These are phyloP conservation scores for Candida berthetii DNA, from an alignment of 805 yeast genomes.

Conservation along the genomic window DNA sequence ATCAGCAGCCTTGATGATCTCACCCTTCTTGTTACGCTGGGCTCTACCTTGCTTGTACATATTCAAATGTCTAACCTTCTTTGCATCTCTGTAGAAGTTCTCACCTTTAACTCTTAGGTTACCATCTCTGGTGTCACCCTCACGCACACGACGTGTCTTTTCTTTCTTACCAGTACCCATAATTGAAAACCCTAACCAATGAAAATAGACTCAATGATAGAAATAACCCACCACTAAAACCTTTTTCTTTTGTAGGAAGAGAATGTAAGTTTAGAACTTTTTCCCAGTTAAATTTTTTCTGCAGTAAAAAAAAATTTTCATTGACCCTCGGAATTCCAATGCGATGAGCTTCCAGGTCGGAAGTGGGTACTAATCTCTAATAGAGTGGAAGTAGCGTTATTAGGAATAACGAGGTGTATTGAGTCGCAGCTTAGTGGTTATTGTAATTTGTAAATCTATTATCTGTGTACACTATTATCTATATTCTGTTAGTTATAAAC, in stretches of 20 bases:
- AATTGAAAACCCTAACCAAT: not conserved
- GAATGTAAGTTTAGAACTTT: not conserved
- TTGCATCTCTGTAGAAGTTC: slow-evolving; percentile 92
- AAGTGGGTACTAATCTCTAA: no score
- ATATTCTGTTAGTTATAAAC: no score
- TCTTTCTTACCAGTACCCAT: slow-evolving; percentile 97
- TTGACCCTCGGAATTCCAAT: not conserved
- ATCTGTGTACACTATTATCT: no score
- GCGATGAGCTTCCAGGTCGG: not conserved
- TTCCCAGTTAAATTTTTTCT: no score
- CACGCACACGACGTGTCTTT: slow-evolving; percentile 77
- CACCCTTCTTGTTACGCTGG: slow-evolving; percentile 81
- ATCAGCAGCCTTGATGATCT: slow-evolving; percentile 81
- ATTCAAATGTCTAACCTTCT: slow-evolving; percentile 79
- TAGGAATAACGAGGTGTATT: no score
- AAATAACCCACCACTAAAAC: not conserved
- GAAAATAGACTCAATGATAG: not conserved
- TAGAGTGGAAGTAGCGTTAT: no score
- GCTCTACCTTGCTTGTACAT: slow-evolving; percentile 95
- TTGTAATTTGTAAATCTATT: no score
- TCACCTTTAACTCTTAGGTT: slow-evolving; percentile 94
- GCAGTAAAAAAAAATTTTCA: no score
- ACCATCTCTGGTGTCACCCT: slow-evolving; percentile 79
- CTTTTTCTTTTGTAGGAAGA: not conserved
- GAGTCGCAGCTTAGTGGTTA: no score